phyloP scores from a whole-genome alignment of 768 basidiomycete genomes.

The Termitomyces sp. region DNA sequence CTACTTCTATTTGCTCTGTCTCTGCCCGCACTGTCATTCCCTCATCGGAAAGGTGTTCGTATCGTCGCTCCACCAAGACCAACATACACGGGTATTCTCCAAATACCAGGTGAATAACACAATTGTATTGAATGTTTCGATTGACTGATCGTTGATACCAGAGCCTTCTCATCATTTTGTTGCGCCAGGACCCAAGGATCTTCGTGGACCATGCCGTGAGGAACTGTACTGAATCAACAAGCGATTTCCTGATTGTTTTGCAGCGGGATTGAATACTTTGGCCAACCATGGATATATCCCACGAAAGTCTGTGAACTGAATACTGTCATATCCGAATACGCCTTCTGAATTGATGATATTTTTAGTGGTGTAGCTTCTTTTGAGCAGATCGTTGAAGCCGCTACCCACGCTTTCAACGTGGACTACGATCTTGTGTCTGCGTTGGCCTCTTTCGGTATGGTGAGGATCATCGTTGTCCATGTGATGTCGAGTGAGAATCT shows the following conservation, averaged over 20 bases:
- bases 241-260: not conserved
- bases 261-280: conserved; percentile 15
- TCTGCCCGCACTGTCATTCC: conserved; percentile 4
- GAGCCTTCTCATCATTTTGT: conserved; percentile 10
- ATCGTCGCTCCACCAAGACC: conserved; percentile 10
- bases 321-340: too few relatives aligned
- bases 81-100: conserved; percentile 2
- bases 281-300: conserved; percentile 16
- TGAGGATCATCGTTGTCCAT: not conserved
- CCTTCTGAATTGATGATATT: not conserved
- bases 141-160: not conserved
- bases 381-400: conserved; percentile 10
- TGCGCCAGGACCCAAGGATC: conserved; percentile 3
- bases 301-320: conserved; percentile 7
- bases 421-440: conserved; percentile 14
- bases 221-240: not conserved
- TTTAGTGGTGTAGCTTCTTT: conserved; percentile 13
- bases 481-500: not conserved
- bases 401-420: conserved; percentile 11
- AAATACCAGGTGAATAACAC: conserved; percentile 6
- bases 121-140: not conserved
- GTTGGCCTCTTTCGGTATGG: conserved; percentile 13
- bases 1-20: not conserved
- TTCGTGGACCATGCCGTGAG: conserved; percentile 16
- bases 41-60: conserved; percentile 3